Base-by-base conservation (phyloP, 2,329 filamentous ascomycete species). In the Pseudogymnoascus sp. region DNA sequence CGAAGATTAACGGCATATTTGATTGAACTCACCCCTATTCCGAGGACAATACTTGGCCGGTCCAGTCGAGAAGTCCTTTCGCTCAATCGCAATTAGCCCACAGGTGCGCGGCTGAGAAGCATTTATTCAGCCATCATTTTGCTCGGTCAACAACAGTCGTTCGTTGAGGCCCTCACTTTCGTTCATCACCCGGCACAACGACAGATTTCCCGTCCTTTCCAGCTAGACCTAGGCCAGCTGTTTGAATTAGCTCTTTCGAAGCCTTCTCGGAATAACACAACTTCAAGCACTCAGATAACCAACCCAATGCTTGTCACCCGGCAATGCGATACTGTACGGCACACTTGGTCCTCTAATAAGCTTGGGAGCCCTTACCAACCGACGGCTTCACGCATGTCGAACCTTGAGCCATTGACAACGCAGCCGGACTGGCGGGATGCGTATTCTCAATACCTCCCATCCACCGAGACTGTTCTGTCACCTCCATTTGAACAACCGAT, bases 361-460 rank as follows among this genome's bases (percentile, higher is more conserved):
- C 70, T 74, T 64, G 71, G 72, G 64, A 69, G 68, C 61, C 68
- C 71, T 63, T 71, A 72, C 63, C 66, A 70, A 66, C 64, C 69
- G 59, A 67, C 68, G 62, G 73, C 72, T 69, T 69, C 72, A 69
- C 73, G 73, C 67, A 75, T 74, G 73, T 73, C 73, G 71, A 74
- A 73, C 70, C 72, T 73, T 65, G 73, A 74, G 28, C 66, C 70
- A 66, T 66, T 73, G 62, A 56, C 70, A 60, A 67, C 71, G 66
- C 73, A 74, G 70, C 70, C 70, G 67, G 72, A 74, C 68, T 75
- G 73, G 73, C 72, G 71, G 67, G 72, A 73, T 69, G 72, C 73
- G 65, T 75, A 73, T 64, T 68, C 71, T 40, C 61, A 69, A 43
- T 73, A 71, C 62, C 65, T 69, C 62, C 66, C 72, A 22, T 43